Evolutionary conservation across 495 filamentous ascomycete genomes (phyloP), one percentile per base, ranked within the genome.

Genomic region (Talaromyces liani): DNA sequence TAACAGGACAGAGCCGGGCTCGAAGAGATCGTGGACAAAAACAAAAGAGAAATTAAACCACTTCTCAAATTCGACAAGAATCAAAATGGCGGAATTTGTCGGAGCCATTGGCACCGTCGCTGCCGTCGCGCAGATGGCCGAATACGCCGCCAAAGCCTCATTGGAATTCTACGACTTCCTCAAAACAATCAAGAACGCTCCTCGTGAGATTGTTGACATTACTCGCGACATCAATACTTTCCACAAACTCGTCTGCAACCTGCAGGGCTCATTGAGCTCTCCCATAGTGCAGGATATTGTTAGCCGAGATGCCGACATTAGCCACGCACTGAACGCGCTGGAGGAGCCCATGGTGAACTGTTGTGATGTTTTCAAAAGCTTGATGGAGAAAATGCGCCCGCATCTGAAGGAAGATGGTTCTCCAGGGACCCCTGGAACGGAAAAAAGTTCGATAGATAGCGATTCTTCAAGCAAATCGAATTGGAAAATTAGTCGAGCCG

Each of bases 221-320:
- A 62, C 16, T 36, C 39, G 45, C 16, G 60, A 62, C 31, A 54
- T 62, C 27, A 9, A 62, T 6, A 12, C n/a, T 6, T 62, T 62
- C 45, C 7, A 62, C 25, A 54, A 22, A 31, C 39, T 62, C 4
- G 60, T 62, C 18, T 53, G 60, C 22, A 62, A 62, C 53, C 41
- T 62, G 4, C 12, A 51, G 9, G 20, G 18, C 60, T 53, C 60
- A 22, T 18, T 62, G 9, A 27, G 14, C n/a, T 29, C 60, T 10
- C 22, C 8, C 16, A 24, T 2, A 6, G 41, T 62, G 45, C n/a
- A 18, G 8, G 39, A 25, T 14, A 54, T 62, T 31, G 47, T 62
- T 51, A 16, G 53, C 9, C 9, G 14, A 18, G 60, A 62, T 34
- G 22, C 31, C 16, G 41, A 54, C n/a, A 47, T 61, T 10, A 61